Evolutionary conservation across 805 yeast species (phyloP).

Genomic region (Kluyveromyces nonfermentans): DNA sequence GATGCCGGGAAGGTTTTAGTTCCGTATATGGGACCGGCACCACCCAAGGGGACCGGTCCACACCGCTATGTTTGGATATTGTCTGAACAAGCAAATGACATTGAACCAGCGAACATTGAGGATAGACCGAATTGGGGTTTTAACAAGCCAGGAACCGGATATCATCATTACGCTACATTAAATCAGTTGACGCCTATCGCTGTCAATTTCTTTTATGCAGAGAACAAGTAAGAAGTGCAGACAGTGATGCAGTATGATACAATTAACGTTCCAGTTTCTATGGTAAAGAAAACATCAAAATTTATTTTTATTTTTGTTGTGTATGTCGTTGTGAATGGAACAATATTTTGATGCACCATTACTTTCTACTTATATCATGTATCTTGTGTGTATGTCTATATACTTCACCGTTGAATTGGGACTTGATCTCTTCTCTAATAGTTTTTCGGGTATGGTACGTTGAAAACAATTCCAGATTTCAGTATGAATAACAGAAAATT

Average conservation of each 20-base stretch:
- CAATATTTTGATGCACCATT: neutral
- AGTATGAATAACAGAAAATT: no score
- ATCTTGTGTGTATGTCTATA: conserved; percentile 4
- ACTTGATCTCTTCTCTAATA: no score
- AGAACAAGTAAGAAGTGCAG: conserved; percentile 30
- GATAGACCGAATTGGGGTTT: conserved; percentile 61
- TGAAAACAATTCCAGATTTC: no score
- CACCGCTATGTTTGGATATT: conserved; percentile 80
- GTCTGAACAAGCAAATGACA: conserved; percentile 47
- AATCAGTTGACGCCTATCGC: conserved; percentile 59
- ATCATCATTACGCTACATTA: conserved; percentile 59
- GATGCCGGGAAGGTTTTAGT: conserved; percentile 35
- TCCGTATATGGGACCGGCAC: conserved; percentile 75
- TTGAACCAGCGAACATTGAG: conserved; percentile 11
- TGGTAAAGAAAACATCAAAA: neutral
- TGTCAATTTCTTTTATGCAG: conserved; percentile 79
- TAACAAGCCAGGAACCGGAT: conserved; percentile 72
- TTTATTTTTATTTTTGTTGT: no score
- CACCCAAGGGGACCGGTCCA: conserved; percentile 78
- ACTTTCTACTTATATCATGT: conserved; percentile 1
- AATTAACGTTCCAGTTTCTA: neutral
- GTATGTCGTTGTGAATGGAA: neutral
- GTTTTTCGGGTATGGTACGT: no score
- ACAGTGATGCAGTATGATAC: neutral
- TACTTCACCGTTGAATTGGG: neutral